Base-by-base conservation (phyloP, 768 basidiomycete species). In the Kwoniella botswanensis region DNA sequence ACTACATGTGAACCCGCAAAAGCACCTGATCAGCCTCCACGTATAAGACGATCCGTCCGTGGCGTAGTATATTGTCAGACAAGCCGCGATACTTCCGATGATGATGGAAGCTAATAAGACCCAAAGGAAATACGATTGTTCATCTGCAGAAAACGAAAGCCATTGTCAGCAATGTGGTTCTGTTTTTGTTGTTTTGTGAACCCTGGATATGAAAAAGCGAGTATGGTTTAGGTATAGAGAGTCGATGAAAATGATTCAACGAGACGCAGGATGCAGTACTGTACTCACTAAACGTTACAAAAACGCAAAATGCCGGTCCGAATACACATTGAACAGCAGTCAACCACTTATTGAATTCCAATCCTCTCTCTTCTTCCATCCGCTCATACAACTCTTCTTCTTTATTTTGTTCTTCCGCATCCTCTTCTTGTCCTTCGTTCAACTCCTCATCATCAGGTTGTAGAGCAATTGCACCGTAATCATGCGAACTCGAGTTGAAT, bases 1-100 rank as follows among this genome's bases (percentile, higher is more conserved):
- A 2, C 94, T 87, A 29, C 96, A 91, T 22, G 90, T 82, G 85
- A 99, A 99, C 0, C 97, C 96, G 87, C 95, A 90, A 24, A 90
- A 91, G 79, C 93, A 96, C 11, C 94, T 88, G 11, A 88, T 86
- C 84, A 94, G 86, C 67, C 89, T 87, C 57, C 88, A 86, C 15
- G 87, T 78, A 5, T 87, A 86, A 71, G 88, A 86, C 21, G 86
- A 85, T 2, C 92, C 91, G 53, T 87, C 86, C 7, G 87, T 86
- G 0, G 88, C 88, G 76, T 90, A 90, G 0, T 88, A 79, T 5
- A 88, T 83, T 2, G 93, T 90, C 1, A 90, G 82, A 6, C 86
- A 78, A 1, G 87, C 89, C 1, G 87, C 79, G 3, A 86, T 82
- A 26, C 88, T 67, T 0, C 94, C 93, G 13, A 86, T 86, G 1